Base-by-base conservation (phyloP, 495 filamentous ascomycete species). In the Aspergillus diversus region DNA sequence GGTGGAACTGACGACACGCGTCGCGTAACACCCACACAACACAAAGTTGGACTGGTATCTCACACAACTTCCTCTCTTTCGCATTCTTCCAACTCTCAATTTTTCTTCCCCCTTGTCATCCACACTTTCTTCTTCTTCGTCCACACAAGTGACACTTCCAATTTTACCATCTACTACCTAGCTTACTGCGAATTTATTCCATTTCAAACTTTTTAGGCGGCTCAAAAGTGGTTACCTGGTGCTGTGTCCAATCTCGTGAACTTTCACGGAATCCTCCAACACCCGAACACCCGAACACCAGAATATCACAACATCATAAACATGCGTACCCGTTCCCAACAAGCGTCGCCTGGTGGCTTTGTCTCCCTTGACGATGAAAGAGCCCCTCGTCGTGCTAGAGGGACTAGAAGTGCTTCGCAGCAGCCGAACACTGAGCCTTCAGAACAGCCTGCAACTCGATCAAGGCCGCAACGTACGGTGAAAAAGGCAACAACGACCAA, bases 251-350 rank as follows among this genome's bases (percentile, higher is more conserved):
- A 13, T 37, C 6, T 35, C 52, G 39, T 32, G 16, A 37, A 49
- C 33, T 50, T 33, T 27, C 52, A 49, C 33, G 4, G 33, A 57
- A 17, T 5, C 1, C 43, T 48, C 56, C 9, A 37, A 33, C 21
- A 27, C 51, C 33, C 34, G 39, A 37, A 33, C 21, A 27, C 51
- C 33, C 34, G 39, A 59, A 48, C 34, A 34, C 39, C 39, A 0
- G 11, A 12, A 11, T 11, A 13, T 47, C 9, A 39, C 15, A 33
- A 58, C 31, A 49, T 31, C 60, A 34, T 63, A 59, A 69, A 64
- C 39, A 71, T 71, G 69, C 69, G 66, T 33, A 71, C 69, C 49
- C 69, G 69, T 55, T 71, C 69, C 15, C 69, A 71, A 54, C 64
- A 64, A 49, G 39, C 42, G 15, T 71, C 69, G 47, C 69, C 69